A percentile compares a stretch with the other conserved stretches of the same genome.
phyloP scores from a whole-genome alignment of 129 eudicot genomes.

The Ambrosia trifida region DNA sequence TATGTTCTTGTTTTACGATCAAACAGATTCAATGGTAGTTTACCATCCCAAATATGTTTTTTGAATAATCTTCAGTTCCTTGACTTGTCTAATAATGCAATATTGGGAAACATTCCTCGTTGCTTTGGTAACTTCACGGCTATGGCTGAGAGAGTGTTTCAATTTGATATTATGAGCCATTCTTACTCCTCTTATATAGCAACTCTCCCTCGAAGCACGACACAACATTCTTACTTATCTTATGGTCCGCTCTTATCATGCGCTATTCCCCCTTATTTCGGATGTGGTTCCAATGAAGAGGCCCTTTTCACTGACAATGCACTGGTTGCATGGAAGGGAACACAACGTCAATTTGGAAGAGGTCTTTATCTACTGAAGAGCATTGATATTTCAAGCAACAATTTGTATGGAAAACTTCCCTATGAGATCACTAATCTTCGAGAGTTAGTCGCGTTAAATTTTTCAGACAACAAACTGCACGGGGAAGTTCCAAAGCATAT shows the following conservation, averaged over 20 bases:
- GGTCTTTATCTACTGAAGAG: constrained; percentile 17
- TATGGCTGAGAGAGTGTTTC: not conserved
- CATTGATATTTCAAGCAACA: constrained; percentile 39
- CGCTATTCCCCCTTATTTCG: not conserved
- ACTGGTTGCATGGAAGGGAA: constrained; percentile 32
- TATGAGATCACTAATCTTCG: constrained; percentile 12
- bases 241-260: not conserved
- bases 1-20: constrained; percentile 20
- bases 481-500: constrained; percentile 23
- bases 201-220: not conserved
- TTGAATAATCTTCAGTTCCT: constrained; percentile 23
- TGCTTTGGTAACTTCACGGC: constrained; percentile 24
- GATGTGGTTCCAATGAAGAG: not conserved
- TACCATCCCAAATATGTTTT: constrained; percentile 24
- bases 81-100: constrained; percentile 30
- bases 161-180: not conserved
- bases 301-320: constrained; percentile 19
- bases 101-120: constrained; percentile 31
- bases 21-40: constrained; percentile 26
- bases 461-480: constrained; percentile 24
- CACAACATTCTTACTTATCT: not conserved
- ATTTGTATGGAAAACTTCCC: constrained; percentile 22
- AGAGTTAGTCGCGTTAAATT: constrained; percentile 23
- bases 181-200: not conserved
- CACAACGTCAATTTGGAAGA: constrained; percentile 14